Evolutionary conservation across 1,284 basidiomycete genomes (phyloP).

Genomic region (Mycena citricolor): DNA sequence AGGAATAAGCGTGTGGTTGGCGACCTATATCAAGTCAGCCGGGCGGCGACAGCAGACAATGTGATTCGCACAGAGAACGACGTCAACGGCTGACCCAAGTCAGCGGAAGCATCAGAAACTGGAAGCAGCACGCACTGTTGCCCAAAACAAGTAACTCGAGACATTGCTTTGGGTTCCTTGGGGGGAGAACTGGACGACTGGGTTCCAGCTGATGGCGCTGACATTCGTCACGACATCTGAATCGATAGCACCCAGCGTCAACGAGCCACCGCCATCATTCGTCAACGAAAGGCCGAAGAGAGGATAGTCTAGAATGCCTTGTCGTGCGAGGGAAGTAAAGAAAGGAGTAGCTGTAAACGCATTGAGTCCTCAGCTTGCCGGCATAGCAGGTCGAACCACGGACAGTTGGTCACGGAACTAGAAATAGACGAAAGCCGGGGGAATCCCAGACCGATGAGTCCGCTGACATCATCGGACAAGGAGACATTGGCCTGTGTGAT

Average conservation of each 20-base stretch:
- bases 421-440: slow-evolving; percentile 66
- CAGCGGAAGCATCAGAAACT: no score
- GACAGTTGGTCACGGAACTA: slow-evolving; percentile 49
- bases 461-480: slow-evolving; percentile 62
- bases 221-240: slow-evolving; percentile 60
- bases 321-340: slow-evolving; percentile 57
- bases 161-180: slow-evolving; percentile 52
- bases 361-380: neutral
- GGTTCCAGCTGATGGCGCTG: slow-evolving; percentile 66
- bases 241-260: slow-evolving; percentile 73
- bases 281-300: slow-evolving; percentile 69
- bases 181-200: slow-evolving; percentile 71
- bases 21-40: no score
- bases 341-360: slow-evolving; percentile 59
- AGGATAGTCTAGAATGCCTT: slow-evolving; percentile 68
- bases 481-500: slow-evolving; percentile 62
- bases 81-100: no score
- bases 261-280: slow-evolving; percentile 55
- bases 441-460: slow-evolving; percentile 73
- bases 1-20: slow-evolving; percentile 49
- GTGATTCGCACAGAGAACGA: no score
- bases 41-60: no score
- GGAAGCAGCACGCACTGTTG: slow-evolving; percentile 45
- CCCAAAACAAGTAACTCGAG: slow-evolving; percentile 83
- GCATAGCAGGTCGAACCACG: slow-evolving; percentile 23